phyloP scores from a whole-genome alignment of 768 basidiomycete species.

The Ephemerocybe angulata region DNA sequence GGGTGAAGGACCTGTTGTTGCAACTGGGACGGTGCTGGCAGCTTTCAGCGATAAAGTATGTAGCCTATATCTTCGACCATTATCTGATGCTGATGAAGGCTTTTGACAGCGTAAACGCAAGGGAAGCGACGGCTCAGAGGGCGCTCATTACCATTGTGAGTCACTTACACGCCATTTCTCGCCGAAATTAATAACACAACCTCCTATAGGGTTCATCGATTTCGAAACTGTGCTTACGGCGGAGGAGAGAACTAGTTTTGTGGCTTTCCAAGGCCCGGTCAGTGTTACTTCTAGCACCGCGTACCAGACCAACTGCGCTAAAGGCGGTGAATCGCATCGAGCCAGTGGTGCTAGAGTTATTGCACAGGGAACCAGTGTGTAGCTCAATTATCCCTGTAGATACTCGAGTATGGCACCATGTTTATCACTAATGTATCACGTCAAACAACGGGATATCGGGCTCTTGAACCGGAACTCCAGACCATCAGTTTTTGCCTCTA shows the following conservation, averaged over 20 bases:
- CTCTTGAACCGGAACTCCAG: too few species aligned
- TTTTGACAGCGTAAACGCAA: neutral
- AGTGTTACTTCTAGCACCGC: neutral
- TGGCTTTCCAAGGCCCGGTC: neutral
- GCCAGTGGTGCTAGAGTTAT: too few species aligned
- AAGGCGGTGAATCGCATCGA: too few species aligned
- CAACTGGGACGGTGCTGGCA: neutral
- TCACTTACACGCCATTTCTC: neutral
- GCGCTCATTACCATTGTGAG: neutral
- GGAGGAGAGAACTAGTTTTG: neutral
- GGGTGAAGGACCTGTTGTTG: neutral
- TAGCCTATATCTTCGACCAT: neutral
- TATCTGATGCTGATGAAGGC: neutral
- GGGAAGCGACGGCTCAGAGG: too few species aligned
- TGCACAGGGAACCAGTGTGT: too few species aligned
- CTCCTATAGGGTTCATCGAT: neutral
- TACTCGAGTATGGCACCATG: too few species aligned
- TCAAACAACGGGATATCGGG: too few species aligned
- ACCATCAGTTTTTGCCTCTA: too few species aligned
- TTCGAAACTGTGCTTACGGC: neutral
- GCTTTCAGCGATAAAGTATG: neutral
- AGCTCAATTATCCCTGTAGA: too few species aligned
- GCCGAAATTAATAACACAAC: neutral
- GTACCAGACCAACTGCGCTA: neutral
- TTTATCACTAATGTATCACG: too few species aligned